A percentile compares a stretch with the other conserved stretches of the same genome.
phyloP scores from a whole-genome alignment of 805 yeast genomes.

The Candida ovalis region DNA sequence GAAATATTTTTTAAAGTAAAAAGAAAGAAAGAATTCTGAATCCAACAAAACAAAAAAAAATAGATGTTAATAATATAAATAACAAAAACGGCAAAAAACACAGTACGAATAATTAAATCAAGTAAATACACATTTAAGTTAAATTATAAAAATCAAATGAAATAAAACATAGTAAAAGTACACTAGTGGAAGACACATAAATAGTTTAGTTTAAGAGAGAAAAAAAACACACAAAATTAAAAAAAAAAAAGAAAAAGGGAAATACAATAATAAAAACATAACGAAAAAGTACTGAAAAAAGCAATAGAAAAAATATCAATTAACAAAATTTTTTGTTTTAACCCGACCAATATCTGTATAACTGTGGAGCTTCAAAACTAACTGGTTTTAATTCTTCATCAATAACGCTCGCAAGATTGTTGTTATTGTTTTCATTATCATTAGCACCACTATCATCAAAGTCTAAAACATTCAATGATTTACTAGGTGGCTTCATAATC shows the following conservation, averaged over 20 bases:
- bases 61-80: no score
- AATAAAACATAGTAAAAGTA: no score
- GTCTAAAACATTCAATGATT: constrained; percentile 29
- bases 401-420: constrained; percentile 19
- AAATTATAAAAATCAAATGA: no score
- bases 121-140: no score
- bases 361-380: constrained; percentile 57
- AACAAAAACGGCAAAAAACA: no score
- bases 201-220: no score
- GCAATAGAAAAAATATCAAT: background rate
- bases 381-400: constrained; percentile 47
- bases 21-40: no score
- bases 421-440: constrained; percentile 9
- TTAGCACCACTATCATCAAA: constrained; percentile 14
- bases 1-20: background rate
- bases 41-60: no score
- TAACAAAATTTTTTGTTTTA: constrained; percentile 12
- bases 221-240: no score
- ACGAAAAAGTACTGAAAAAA: background rate
- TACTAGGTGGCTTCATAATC: constrained; percentile 30
- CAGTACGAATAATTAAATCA: no score
- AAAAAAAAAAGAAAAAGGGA: no score
- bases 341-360: constrained; percentile 66
- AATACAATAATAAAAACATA: background rate
- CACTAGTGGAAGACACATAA: no score